phyloP scores from a whole-genome alignment of 1,284 basidiomycete species.

The Boletus mariae region DNA sequence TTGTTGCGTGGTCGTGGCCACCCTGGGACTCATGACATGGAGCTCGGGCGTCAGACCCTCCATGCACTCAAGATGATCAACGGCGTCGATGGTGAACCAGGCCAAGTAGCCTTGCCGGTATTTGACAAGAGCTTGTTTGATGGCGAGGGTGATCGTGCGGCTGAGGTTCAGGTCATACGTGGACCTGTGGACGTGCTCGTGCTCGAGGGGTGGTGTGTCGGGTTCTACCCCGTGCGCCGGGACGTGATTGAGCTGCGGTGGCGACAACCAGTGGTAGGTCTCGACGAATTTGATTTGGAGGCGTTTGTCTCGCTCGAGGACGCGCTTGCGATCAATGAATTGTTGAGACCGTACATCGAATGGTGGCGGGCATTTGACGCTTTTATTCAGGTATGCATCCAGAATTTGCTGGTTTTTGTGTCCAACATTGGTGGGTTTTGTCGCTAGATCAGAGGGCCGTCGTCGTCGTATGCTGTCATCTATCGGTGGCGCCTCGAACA shows the following conservation, averaged over 20 bases:
- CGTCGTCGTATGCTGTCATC: slow-evolving; percentile 53
- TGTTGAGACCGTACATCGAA: slow-evolving; percentile 52
- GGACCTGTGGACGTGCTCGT: slow-evolving; percentile 80
- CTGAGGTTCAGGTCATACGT: slow-evolving; percentile 35
- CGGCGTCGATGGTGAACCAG: slow-evolving; percentile 7
- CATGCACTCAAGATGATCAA: slow-evolving; percentile 48
- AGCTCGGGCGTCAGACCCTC: slow-evolving; percentile 56
- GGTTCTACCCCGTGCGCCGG: slow-evolving; percentile 52
- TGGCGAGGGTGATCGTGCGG: slow-evolving; percentile 81
- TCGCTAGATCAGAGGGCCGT: slow-evolving; percentile 49
- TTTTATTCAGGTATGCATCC: slow-evolving; percentile 60
- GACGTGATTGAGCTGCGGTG: slow-evolving; percentile 38
- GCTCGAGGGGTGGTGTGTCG: slow-evolving; percentile 83
- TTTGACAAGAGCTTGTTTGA: slow-evolving; percentile 84
- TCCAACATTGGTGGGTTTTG: not conserved
- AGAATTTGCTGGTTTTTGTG: not conserved
- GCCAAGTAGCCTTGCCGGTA: slow-evolving; percentile 58
- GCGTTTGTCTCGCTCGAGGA: slow-evolving; percentile 42
- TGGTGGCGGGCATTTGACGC: slow-evolving; percentile 69
- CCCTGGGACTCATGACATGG: slow-evolving; percentile 84
- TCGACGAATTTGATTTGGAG: slow-evolving; percentile 36
- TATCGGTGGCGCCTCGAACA: slow-evolving; percentile 84
- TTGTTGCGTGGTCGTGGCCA: slow-evolving; percentile 78
- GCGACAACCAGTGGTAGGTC: slow-evolving; percentile 31
- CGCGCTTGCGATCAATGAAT: slow-evolving; percentile 59